Conservation (phyloP, 2,329 filamentous ascomycete species). For the Chalaropsis ovoidea region DNA sequence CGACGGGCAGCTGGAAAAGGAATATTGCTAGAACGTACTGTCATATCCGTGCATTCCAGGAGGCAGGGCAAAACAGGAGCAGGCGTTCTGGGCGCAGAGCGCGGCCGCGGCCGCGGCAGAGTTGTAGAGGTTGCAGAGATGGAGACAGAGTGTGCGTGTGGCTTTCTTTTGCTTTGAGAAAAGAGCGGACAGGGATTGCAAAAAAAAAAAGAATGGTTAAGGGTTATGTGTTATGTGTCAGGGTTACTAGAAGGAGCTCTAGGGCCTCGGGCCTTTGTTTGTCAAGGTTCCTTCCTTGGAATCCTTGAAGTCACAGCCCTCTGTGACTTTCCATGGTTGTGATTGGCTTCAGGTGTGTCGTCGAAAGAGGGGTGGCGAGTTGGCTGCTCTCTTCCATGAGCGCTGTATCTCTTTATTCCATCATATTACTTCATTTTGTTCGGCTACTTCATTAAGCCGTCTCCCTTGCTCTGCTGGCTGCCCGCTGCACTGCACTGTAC, state of each 20-base stretch:
- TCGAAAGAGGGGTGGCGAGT: not conserved
- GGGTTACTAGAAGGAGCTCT: not conserved
- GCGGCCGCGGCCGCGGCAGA: not conserved
- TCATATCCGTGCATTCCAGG: not conserved
- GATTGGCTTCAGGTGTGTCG: not conserved
- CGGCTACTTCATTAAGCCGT: too few species aligned
- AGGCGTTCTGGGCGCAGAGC: not conserved
- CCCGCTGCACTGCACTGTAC: too few species aligned
- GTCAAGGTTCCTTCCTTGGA: conserved; percentile 6
- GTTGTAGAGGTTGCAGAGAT: too few species aligned
- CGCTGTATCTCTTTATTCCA: too few species aligned
- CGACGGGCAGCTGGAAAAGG: not conserved
- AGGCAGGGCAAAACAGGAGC: not conserved
- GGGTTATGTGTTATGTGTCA: not conserved
- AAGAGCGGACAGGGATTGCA: not conserved
- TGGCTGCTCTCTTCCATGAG: not conserved
- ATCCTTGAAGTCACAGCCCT: conserved; percentile 2
- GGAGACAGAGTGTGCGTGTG: too few species aligned
- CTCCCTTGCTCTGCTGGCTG: too few species aligned
- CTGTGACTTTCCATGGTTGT: not conserved
- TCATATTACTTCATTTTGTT: too few species aligned
- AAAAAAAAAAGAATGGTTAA: not conserved
- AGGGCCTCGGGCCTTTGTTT: conserved; percentile 14
- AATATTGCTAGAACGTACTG: not conserved
- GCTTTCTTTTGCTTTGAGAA: too few species aligned